These are phyloP conservation scores for Przewalskia tangutica DNA, from an alignment of 257 asterid species.

Conservation along the genomic window DNA sequence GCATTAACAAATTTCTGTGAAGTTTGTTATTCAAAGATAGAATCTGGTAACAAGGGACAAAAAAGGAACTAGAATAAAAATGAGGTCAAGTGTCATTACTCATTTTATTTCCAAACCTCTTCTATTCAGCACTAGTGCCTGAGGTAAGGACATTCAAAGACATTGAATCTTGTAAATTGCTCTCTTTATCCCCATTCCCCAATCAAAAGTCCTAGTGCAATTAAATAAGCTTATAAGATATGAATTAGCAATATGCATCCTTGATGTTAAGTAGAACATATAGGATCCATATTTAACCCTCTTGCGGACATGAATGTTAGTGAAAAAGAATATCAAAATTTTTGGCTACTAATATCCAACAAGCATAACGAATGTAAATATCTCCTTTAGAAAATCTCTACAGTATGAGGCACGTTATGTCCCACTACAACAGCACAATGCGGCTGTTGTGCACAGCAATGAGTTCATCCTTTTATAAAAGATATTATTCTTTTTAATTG, in stretches of 20 bases:
- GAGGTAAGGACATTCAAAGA: neutral
- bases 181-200: neutral
- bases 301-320: neutral
- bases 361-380: neutral
- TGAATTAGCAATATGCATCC: neutral
- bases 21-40: constrained; percentile 15
- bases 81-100: neutral
- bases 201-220: neutral
- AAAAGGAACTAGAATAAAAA: neutral
- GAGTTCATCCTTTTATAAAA: neutral
- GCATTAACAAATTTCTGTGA: constrained; percentile 35
- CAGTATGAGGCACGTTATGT: neutral
- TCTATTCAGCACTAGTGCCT: neutral
- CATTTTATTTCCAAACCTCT: neutral
- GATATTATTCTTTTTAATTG: neutral
- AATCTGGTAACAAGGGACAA: neutral
- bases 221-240: neutral
- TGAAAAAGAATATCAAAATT: neutral
- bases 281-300: neutral
- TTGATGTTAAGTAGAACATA: neutral
- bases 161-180: neutral
- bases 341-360: neutral
- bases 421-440: neutral
- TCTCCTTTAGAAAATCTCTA: neutral
- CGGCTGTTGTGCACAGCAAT: neutral